Evolutionary conservation across 140 eudicot species (phyloP), one percentile per base, ranked within the genome.

Genomic region (Flaveria floridana): DNA sequence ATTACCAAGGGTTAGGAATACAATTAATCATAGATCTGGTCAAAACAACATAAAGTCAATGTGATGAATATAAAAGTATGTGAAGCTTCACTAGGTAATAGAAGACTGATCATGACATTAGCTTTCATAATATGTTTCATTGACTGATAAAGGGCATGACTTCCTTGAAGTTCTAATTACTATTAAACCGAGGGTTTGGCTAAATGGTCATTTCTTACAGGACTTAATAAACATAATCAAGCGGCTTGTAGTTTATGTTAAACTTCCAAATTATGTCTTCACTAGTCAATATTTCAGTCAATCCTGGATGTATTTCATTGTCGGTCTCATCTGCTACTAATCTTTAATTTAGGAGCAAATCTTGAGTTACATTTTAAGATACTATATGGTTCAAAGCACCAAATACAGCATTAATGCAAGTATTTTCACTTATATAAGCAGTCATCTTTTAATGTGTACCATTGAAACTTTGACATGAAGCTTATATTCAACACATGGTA

Each of bases 1-100:
- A 15, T 20, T 72, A 30, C 52, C 13, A 28, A 6, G 51, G 68
- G 69, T 59, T 47, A 28, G 37, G 25, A 65, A 11, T 53, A 53
- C 34, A 76, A n/a, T 39, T 64, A 51, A 12, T 19, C 58, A 52
- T 39, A 15, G 75, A 16, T 44, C 34, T 34, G 34, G 76, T 71
- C 68, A 71, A 61, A 62, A 62, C 7, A 56, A 78, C 73, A 71
- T n/a, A 71, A 77, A 59, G 67, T 78, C 77, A 71, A 78, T 71
- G 13, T 71, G 72, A 48, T 70, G 65, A 70, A 70, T 41, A 19
- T 72, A 14, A 53, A 71, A 37, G 58, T 18, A 68, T 46, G 41
- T 5, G 10, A 68, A 21, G 58, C 37, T 68, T 68, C 57, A 70
- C 34, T 50, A 25, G 48, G 63, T 64, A 72, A 37, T 37, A 30